Percentiles rank a stretch among this genome's conserved stretches.
Evolutionary conservation across 176 grass and related monocot genomes (phyloP).

Genomic region (Alloteropsis semialata): DNA sequence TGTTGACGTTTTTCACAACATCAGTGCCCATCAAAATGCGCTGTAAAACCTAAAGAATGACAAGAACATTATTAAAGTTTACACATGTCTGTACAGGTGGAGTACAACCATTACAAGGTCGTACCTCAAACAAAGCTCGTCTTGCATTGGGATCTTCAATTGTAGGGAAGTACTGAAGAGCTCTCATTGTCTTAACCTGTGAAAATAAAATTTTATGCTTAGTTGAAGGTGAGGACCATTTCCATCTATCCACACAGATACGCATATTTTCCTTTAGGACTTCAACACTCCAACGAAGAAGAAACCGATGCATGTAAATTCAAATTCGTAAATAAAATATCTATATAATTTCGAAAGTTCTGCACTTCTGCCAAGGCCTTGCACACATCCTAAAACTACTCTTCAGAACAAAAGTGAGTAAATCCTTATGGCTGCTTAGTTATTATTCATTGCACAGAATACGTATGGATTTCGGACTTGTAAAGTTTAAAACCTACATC

Average conservation of each 20-base stretch:
- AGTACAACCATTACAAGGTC: background rate
- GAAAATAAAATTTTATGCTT: slow-evolving; percentile 14
- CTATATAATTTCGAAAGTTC: background rate
- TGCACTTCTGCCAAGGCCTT: background rate
- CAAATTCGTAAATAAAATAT: background rate
- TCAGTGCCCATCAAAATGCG: slow-evolving; percentile 99
- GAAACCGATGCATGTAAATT: slow-evolving; percentile 6
- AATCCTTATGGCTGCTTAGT: background rate
- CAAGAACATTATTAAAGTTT: background rate
- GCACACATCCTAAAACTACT: slow-evolving; percentile 3
- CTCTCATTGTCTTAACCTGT: slow-evolving; percentile 99
- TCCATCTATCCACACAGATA: background rate
- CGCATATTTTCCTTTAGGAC: slow-evolving; percentile 4
- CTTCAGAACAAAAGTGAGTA: background rate
- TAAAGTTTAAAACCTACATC: background rate
- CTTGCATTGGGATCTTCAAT: slow-evolving; percentile 92
- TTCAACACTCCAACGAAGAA: background rate
- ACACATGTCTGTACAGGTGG: background rate
- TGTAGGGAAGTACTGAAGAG: slow-evolving; percentile 94
- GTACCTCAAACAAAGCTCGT: slow-evolving; percentile 94
- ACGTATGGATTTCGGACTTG: background rate
- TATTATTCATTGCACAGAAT: slow-evolving; percentile 1
- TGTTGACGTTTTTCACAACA: slow-evolving; percentile 99
- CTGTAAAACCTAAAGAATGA: slow-evolving; percentile 80
- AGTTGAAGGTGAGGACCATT: background rate